Base-by-base conservation (phyloP, 148 eudicot genomes). In the Talinum fruticosum region DNA sequence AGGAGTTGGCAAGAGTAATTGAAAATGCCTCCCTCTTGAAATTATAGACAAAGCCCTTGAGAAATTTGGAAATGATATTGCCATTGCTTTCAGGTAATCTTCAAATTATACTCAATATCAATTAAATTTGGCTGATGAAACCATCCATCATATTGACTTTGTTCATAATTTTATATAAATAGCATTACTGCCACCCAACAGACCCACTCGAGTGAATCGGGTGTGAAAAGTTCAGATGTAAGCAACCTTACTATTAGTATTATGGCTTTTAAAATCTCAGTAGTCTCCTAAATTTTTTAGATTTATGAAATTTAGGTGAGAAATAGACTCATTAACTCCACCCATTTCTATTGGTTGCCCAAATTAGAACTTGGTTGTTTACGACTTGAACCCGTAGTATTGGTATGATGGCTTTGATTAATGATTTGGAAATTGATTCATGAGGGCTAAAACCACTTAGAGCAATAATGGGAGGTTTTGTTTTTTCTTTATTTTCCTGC, bases 21-120 rank as follows among this genome's bases (percentile, higher is more conserved):
- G 66, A 62, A 26, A 62, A 62, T 62, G 66, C 66, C 32, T 26
- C 66, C 66, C 66, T 62, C 30, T 62, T 62, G 66, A n/a, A n/a
- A 62, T 62, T 62, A 28, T 62, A 5, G 66, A 62, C 29, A 62
- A 62, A 62, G 30, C 66, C 66, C 66, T 62, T 62, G 66, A n/a
- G 66, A 62, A 26, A 62, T 62, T 62, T 62, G 66, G 66, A 28
- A 28, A 62, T 62, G 66, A 62, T 62, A 62, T 62, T 28, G 66
- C 66, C 66, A 62, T 62, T 62, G 66, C 66, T 62, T 62, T 62
- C 66, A 62, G 66, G 66, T 62, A 62, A 3, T n/a, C 29, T 24
- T 0, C 0, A n/a, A 62, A 62, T 28, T 28, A 62, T 6, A 32
- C 53, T 47, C 18, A 10, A 8, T 47, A 12, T 47, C 10, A 5